These are phyloP conservation scores for Brassica juncea DNA, from an alignment of 345 rosid species.

Conservation along the genomic window DNA sequence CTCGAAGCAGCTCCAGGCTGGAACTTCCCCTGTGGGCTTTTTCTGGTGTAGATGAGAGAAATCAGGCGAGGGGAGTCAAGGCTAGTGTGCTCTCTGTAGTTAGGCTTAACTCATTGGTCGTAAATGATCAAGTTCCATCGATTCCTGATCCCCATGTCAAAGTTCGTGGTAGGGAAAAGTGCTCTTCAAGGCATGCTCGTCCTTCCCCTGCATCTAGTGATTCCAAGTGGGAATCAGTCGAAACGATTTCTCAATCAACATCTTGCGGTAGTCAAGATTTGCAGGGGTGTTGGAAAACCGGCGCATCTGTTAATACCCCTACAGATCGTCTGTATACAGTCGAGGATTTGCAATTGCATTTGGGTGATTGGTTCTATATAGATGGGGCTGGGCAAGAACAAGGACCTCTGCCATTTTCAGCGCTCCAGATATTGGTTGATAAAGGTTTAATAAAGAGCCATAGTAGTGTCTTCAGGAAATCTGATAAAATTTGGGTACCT, in stretches of 20 bases:
- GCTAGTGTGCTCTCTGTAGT: conserved; percentile 81
- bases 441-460: conserved; percentile 63
- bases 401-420: conserved; percentile 77
- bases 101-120: conserved; percentile 95
- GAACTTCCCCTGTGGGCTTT: conserved; percentile 96
- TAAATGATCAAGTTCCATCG: conserved; percentile 82
- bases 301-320: conserved; percentile 51
- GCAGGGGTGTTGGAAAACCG: conserved; percentile 51
- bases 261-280: conserved; percentile 48
- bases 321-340: conserved; percentile 66
- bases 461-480: conserved; percentile 88
- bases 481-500: conserved; percentile 93
- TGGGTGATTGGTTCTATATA: conserved; percentile 96
- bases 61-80: conserved; percentile 67
- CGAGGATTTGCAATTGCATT: conserved; percentile 77
- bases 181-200: conserved; percentile 67
- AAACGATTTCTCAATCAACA: conserved; percentile 57
- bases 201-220: conserved; percentile 64
- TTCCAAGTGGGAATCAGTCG: conserved; percentile 56
- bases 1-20: conserved; percentile 75
- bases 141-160: conserved; percentile 72
- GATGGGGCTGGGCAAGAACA: conserved; percentile 94
- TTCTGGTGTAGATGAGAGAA: conserved; percentile 73
- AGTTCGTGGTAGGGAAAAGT: conserved; percentile 72
- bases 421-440: conserved; percentile 72